phyloP scores from a whole-genome alignment of 805 yeast species.

The Suhomyces vadensis region DNA sequence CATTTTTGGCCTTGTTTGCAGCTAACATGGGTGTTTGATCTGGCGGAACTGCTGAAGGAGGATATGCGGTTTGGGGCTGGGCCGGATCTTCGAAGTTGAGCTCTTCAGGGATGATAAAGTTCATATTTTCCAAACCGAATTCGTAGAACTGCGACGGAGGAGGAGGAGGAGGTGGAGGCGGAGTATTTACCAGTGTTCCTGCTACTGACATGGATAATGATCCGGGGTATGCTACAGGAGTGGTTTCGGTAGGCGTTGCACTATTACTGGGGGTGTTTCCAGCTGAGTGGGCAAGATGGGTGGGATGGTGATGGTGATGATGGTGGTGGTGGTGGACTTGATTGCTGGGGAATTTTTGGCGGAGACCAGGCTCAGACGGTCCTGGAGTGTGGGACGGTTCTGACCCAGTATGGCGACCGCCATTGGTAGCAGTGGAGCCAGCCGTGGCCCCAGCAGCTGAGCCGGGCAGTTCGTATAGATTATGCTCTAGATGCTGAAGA shows the following conservation, averaged over 20 bases:
- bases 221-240: constrained; percentile 3
- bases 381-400: not conserved
- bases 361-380: constrained; percentile 6
- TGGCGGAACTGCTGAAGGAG: constrained; percentile 24
- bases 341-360: not conserved
- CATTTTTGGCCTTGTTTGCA: constrained; percentile 12
- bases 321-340: constrained; percentile 8
- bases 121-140: constrained; percentile 25
- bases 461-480: constrained; percentile 22
- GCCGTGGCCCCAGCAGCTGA: constrained; percentile 8
- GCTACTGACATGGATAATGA: not conserved
- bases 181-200: not conserved
- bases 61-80: constrained; percentile 26
- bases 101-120: constrained; percentile 38
- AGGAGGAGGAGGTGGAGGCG: constrained; percentile 1
- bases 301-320: constrained; percentile 4
- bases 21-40: constrained; percentile 28
- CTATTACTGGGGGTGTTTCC: constrained; percentile 1
- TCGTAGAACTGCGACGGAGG: constrained; percentile 17
- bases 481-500: constrained; percentile 32
- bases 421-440: constrained; percentile 9
- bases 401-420: constrained; percentile 4
- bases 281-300: not conserved
- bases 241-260: constrained; percentile 4
- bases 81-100: constrained; percentile 13